A percentile compares a stretch with the other conserved stretches of the same genome.
These are phyloP conservation scores for Wilcoxina mikolae DNA, from an alignment of 495 filamentous ascomycete genomes.

Conservation along the genomic window DNA sequence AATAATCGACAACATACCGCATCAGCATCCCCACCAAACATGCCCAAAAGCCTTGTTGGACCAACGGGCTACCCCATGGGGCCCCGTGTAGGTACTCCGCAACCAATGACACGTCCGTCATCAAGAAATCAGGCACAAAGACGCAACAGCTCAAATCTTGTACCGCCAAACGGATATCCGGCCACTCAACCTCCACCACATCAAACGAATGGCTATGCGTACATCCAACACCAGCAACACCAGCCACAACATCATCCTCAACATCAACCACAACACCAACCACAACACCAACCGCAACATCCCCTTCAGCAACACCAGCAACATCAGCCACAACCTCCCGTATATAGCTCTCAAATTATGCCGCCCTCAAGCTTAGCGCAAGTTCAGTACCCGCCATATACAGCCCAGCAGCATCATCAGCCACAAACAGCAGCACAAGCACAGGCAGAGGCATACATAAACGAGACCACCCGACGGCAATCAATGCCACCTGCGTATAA, in stretches of 20 bases:
- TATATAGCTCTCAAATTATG: slow-evolving; percentile 4
- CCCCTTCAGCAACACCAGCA: slow-evolving; percentile 28
- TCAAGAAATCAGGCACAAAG: slow-evolving; percentile 67
- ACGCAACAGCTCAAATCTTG: slow-evolving; percentile 56
- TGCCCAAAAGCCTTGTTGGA: slow-evolving; percentile 25
- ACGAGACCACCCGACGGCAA: slow-evolving; percentile 21
- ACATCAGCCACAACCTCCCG: slow-evolving; percentile 29
- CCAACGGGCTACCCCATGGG: slow-evolving; percentile 20
- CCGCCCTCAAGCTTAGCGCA: background rate
- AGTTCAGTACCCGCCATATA: slow-evolving; percentile 28
- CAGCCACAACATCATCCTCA: slow-evolving; percentile 28
- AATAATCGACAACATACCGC: slow-evolving; percentile 53
- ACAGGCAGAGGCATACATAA: slow-evolving; percentile 25
- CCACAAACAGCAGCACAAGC: slow-evolving; percentile 26
- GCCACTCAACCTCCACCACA: slow-evolving; percentile 45
- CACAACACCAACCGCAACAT: slow-evolving; percentile 28
- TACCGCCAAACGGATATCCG: slow-evolving; percentile 44
- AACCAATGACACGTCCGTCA: slow-evolving; percentile 47
- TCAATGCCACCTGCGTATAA: slow-evolving; percentile 25
- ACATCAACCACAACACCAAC: slow-evolving; percentile 31
- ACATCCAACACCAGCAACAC: slow-evolving; percentile 33
- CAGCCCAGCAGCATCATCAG: slow-evolving; percentile 29
- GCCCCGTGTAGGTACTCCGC: slow-evolving; percentile 23
- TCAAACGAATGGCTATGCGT: slow-evolving; percentile 41
- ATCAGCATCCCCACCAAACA: slow-evolving; percentile 79